Percentiles rank a stretch among this genome's conserved stretches.
These are phyloP conservation scores for Aureobasidium musti DNA, from an alignment of 2,329 filamentous ascomycete species.

Conservation along the genomic window DNA sequence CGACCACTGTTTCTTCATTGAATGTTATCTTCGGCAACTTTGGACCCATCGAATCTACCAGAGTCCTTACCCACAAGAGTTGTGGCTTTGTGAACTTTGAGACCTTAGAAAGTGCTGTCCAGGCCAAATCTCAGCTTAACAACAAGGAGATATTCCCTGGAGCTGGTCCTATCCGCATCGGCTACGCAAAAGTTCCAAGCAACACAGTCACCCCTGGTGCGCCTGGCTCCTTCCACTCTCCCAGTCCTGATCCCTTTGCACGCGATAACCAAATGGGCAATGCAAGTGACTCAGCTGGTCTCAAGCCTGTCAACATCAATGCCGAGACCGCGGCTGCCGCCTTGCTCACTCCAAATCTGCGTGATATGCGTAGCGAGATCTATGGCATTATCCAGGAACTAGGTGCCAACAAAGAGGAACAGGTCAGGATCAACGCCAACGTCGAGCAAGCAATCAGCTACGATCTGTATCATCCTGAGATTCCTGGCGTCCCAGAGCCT, in stretches of 20 bases:
- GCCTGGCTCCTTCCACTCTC: slow-evolving; percentile 83
- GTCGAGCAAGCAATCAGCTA: slow-evolving; percentile 77
- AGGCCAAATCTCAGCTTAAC: slow-evolving; percentile 84
- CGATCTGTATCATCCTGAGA: slow-evolving; percentile 73
- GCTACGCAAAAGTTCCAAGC: slow-evolving; percentile 94
- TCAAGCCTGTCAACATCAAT: slow-evolving; percentile 41
- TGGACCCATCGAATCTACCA: slow-evolving; percentile 84
- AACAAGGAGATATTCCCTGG: slow-evolving; percentile 98
- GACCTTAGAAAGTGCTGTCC: slow-evolving; percentile 82
- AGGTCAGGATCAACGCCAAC: slow-evolving; percentile 67
- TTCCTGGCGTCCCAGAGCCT: slow-evolving; percentile 84
- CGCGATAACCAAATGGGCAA: slow-evolving; percentile 51
- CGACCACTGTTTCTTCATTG: slow-evolving; percentile 91
- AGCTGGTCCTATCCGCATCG: slow-evolving; percentile 90
- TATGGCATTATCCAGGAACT: slow-evolving; percentile 84
- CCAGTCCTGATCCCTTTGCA: slow-evolving; percentile 81
- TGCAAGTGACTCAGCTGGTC: slow-evolving; percentile 44
- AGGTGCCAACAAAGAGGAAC: slow-evolving; percentile 79
- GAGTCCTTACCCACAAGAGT: slow-evolving; percentile 97
- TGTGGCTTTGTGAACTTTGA: slow-evolving; percentile 99
- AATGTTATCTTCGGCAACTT: slow-evolving; percentile 95
- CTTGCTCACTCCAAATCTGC: slow-evolving; percentile 69
- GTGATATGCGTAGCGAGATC: slow-evolving; percentile 80
- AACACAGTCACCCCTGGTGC: slow-evolving; percentile 84
- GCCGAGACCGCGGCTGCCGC: slow-evolving; percentile 54